A percentile compares a stretch with the other conserved stretches of the same genome.
phyloP scores from a whole-genome alignment of 139 green algal species.

The Chlorella vulgaris region DNA sequence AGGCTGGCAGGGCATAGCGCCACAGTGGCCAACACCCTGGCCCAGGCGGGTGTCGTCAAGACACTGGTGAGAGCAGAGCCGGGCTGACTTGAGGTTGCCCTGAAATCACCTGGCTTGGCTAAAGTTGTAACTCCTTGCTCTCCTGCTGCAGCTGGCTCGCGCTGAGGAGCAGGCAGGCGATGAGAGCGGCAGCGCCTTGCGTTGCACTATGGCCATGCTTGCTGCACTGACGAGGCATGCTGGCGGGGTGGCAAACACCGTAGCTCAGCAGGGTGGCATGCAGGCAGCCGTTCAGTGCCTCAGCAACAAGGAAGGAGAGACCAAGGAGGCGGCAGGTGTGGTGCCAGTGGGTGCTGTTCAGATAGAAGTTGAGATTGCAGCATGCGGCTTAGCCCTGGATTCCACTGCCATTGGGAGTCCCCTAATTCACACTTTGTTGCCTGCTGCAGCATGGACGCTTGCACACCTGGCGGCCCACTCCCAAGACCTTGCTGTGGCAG shows the following conservation, averaged over 20 bases:
- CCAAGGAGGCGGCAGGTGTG: constrained; percentile 21
- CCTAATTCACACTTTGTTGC: too few species aligned
- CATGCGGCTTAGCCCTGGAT: too few species aligned
- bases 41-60: neutral
- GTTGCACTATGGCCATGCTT: neutral
- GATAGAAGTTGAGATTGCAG: too few species aligned
- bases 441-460: constrained; percentile 28
- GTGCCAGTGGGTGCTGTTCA: neutral
- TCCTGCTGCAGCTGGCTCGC: neutral
- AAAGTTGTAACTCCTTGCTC: neutral
- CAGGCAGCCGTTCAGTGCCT: constrained; percentile 5
- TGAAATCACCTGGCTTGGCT: too few species aligned
- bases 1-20: constrained; percentile 3
- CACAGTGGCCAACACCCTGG: neutral
- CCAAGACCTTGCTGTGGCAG: neutral
- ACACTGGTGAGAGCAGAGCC: neutral
- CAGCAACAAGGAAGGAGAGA: neutral
- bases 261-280: neutral
- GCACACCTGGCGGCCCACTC: neutral
- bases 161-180: neutral
- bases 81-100: too few species aligned
- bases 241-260: neutral
- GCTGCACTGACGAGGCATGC: constrained; percentile 2
- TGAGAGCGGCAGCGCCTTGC: neutral
- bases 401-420: too few species aligned